Evolutionary conservation across 805 yeast genomes (phyloP).

Genomic region (Myxozyma melibiosi): DNA sequence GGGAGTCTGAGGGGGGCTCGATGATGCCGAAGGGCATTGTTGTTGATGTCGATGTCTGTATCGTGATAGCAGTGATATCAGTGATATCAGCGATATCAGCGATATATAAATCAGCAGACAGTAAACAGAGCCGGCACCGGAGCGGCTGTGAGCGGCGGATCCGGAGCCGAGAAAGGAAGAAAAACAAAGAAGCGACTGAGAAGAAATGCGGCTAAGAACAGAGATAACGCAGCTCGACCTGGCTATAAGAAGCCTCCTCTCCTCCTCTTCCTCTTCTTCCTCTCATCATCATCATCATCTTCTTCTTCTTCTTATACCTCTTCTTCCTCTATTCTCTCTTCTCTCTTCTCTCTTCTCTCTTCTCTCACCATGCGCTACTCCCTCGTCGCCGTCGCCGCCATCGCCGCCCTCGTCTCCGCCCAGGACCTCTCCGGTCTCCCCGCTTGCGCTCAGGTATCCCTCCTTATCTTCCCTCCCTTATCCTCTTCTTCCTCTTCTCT

Average conservation of each 20-base stretch:
- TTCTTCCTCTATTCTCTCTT: not conserved
- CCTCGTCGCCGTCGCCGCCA: conserved; percentile 6
- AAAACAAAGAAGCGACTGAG: too few species aligned
- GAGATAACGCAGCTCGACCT: too few species aligned
- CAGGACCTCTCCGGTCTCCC: conserved; percentile 18
- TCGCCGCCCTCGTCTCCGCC: conserved; percentile 20
- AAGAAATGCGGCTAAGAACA: too few species aligned
- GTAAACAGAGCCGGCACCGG: too few species aligned
- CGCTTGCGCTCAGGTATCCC: conserved; percentile 21
- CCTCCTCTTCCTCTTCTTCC: too few species aligned
- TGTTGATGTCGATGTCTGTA: not conserved
- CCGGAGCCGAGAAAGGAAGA: too few species aligned
- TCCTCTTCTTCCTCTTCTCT: not conserved
- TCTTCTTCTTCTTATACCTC: not conserved
- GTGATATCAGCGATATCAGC: too few species aligned
- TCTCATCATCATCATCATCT: too few species aligned
- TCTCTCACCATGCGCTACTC: conserved; percentile 17
- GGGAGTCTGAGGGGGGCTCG: conserved; percentile 18
- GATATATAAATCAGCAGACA: too few species aligned
- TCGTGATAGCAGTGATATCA: too few species aligned
- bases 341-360: not conserved
- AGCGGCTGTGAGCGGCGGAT: too few species aligned
- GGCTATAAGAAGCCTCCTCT: too few species aligned
- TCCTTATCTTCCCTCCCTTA: not conserved
- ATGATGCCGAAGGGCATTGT: conserved; percentile 29